Evolutionary conservation across 495 filamentous ascomycete genomes (phyloP).

Genomic region (Polyplosphaeria fusca): DNA sequence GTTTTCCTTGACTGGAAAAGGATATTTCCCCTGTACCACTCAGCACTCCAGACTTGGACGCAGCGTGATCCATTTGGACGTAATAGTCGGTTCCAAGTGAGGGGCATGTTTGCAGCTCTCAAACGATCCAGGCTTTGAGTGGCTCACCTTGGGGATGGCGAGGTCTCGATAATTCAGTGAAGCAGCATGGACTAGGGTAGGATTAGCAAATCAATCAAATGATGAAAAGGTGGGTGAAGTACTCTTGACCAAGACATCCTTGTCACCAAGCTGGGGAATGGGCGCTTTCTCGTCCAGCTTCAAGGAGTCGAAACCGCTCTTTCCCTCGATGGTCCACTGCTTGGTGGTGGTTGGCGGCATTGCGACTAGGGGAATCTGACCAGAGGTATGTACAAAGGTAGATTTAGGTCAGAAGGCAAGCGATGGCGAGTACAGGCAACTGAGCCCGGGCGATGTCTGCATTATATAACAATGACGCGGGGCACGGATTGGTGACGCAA

Average conservation of each 20-base stretch:
- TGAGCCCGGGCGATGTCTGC: too few species aligned
- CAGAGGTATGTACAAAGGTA: too few species aligned
- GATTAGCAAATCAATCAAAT: slow-evolving; percentile 10
- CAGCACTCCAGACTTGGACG: too few species aligned
- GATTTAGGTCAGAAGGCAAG: too few species aligned
- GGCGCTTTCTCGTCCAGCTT: slow-evolving; percentile 52
- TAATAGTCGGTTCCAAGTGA: too few species aligned
- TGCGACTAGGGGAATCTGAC: too few species aligned
- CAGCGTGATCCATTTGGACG: too few species aligned
- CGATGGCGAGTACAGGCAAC: too few species aligned
- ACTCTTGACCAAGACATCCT: slow-evolving; percentile 69
- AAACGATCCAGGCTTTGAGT: not conserved
- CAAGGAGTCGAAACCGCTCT: slow-evolving; percentile 59
- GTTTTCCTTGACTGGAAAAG: slow-evolving; percentile 56
- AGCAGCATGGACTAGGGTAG: slow-evolving; percentile 55
- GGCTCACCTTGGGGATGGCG: slow-evolving; percentile 61
- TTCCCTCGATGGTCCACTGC: slow-evolving; percentile 61
- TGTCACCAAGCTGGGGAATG: slow-evolving; percentile 62
- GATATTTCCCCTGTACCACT: slow-evolving; percentile 55
- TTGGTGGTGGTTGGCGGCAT: slow-evolving; percentile 57
- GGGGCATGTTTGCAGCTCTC: too few species aligned
- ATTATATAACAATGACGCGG: too few species aligned
- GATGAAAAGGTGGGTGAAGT: slow-evolving; percentile 4
- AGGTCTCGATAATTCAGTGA: slow-evolving; percentile 85
- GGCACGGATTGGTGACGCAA: too few species aligned